Percentiles rank a stretch among this genome's conserved stretches.
These are phyloP conservation scores for Ceriops decandra DNA, from an alignment of 345 rosid species.

Conservation along the genomic window DNA sequence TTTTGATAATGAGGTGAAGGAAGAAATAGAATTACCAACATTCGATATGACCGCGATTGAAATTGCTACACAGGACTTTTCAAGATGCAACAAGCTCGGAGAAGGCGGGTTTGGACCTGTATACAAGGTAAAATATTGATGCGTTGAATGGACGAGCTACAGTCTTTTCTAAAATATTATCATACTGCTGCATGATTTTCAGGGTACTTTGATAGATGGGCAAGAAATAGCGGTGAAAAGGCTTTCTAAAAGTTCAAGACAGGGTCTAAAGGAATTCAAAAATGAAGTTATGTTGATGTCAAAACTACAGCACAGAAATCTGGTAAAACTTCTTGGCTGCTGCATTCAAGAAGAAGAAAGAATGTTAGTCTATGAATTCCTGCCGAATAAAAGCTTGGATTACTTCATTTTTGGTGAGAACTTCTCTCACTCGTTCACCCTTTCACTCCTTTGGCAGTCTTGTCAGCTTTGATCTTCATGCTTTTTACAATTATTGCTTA, in stretches of 20 bases:
- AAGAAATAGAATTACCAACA: neutral
- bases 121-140: neutral
- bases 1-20: neutral
- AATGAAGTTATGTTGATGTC: conserved; percentile 42
- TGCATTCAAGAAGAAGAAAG: conserved; percentile 26
- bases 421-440: too few species aligned
- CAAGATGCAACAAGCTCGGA: neutral
- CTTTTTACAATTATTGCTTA: too few species aligned
- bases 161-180: conserved; percentile 7
- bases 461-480: neutral
- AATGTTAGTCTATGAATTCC: conserved; percentile 30
- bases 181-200: neutral
- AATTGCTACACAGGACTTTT: neutral
- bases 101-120: conserved; percentile 14
- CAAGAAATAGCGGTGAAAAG: conserved; percentile 55
- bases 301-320: conserved; percentile 50
- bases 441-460: neutral
- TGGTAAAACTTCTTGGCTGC: conserved; percentile 40
- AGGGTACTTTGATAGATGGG: conserved; percentile 39
- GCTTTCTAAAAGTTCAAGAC: conserved; percentile 38
- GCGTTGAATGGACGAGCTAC: conserved; percentile 35
- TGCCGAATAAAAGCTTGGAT: conserved; percentile 33
- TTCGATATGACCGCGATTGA: neutral
- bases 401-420: conserved; percentile 30
- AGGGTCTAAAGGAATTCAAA: conserved; percentile 43